These are phyloP conservation scores for Orobanche coerulescens DNA, from an alignment of 257 asterid genomes.

Conservation along the genomic window DNA sequence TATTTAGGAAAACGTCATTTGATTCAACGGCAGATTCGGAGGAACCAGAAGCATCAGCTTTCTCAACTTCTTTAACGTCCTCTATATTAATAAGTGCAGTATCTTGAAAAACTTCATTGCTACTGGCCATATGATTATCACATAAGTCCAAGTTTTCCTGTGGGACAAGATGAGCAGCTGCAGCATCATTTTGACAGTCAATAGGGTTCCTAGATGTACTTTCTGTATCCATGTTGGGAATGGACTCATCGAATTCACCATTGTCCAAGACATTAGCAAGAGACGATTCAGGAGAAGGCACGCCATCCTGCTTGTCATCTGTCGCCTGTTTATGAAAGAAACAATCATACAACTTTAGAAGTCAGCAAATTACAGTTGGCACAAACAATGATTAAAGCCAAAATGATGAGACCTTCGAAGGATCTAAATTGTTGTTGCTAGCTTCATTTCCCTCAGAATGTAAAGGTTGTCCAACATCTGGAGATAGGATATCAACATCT, in stretches of 20 bases:
- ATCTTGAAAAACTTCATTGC: conserved; percentile 30
- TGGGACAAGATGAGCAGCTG: conserved; percentile 24
- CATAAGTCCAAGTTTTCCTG: conserved; percentile 19
- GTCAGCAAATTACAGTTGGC: conserved; percentile 4
- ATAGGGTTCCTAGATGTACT: conserved; percentile 26
- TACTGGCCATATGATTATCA: conserved; percentile 25
- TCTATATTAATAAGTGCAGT: conserved; percentile 17
- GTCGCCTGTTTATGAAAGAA: conserved; percentile 40
- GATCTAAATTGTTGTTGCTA: conserved; percentile 28
- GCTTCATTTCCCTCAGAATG: conserved; percentile 32
- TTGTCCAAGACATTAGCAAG: conserved; percentile 20
- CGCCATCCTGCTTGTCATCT: conserved; percentile 24
- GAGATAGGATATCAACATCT: conserved; percentile 21
- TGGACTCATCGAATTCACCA: conserved; percentile 27
- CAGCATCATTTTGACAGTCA: conserved; percentile 25
- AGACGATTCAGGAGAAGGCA: conserved; percentile 31
- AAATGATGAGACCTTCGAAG: conserved; percentile 35
- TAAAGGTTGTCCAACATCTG: conserved; percentile 28
- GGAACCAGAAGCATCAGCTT: conserved; percentile 31
- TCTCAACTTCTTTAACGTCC: conserved; percentile 35
- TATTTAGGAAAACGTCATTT: conserved; percentile 61
- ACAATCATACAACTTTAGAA: not conserved
- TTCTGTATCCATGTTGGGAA: conserved; percentile 29
- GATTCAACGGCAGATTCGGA: conserved; percentile 39
- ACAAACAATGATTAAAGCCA: conserved; percentile 6